These are phyloP conservation scores for Spergularia bocconei DNA, from an alignment of 148 eudicot species.

Conservation along the genomic window DNA sequence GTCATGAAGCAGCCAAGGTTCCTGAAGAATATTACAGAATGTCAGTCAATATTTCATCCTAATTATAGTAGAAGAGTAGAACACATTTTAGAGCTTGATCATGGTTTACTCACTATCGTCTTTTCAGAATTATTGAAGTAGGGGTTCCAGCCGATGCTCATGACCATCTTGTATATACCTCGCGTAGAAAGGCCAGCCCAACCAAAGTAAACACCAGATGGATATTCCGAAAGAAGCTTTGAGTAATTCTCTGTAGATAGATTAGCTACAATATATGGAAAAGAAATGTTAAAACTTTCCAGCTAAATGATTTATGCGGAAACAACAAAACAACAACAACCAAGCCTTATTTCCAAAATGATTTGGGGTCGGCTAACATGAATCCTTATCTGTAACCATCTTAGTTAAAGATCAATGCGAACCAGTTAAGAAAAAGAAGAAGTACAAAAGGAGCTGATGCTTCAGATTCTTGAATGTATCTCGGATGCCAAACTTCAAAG, in stretches of 20 bases:
- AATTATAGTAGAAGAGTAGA: background rate
- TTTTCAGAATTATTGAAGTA: conserved; percentile 84
- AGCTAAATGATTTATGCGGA: too few species aligned
- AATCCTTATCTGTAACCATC: too few species aligned
- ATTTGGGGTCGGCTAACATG: too few species aligned
- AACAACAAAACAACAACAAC: too few species aligned
- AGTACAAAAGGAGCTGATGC: too few species aligned
- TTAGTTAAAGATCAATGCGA: too few species aligned
- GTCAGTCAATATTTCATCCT: background rate
- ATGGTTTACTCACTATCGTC: conserved; percentile 70
- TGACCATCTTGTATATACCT: conserved; percentile 92
- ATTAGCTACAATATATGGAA: conserved; percentile 50
- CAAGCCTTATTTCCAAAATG: too few species aligned
- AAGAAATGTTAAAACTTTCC: conserved; percentile 3
- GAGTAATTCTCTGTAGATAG: conserved; percentile 65
- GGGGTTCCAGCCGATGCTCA: conserved; percentile 85
- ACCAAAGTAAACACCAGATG: conserved; percentile 92
- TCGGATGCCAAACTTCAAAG: too few species aligned
- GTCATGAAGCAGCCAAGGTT: conserved; percentile 97
- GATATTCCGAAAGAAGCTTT: conserved; percentile 63
- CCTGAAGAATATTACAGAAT: conserved; percentile 37
- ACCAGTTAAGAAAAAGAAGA: too few species aligned
- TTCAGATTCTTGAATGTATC: too few species aligned
- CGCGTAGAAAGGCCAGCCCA: conserved; percentile 76
- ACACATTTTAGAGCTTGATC: background rate